Evolutionary conservation across 108 stramenopile species (phyloP), one percentile per base, ranked within the genome.

Genomic region (Chaetoceros tenuissimus): DNA sequence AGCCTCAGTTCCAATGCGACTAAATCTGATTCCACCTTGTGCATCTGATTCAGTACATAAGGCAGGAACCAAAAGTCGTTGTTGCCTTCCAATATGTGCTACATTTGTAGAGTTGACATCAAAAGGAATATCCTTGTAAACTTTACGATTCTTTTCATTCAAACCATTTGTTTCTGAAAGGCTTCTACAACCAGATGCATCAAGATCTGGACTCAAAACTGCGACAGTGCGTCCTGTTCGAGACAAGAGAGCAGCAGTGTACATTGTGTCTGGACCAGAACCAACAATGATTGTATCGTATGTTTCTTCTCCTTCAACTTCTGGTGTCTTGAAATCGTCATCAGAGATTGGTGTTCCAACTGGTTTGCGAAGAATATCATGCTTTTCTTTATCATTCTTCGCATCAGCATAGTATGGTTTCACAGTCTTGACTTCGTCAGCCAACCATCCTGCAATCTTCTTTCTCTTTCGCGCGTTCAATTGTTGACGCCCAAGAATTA

Each of bases 21-120:
- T 78, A 63, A 94, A 90, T 29, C 92, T 80, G 17, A 94, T 64
- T 20, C 92, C 92, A 25, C 92, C 92, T 48, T 88, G 88, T 31
- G 34, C 58, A 49, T 94, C 92, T 0, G 80, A 75, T 0, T 59
- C 55, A 13, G 83, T 86, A 28, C 70, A 67, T 20, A 90, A 56
- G 3, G 88, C 92, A 5, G 92, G 88, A 3, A 82, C 85, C 68
- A 94, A 58, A 3, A 84, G 25, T n/a, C 59, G 28, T 57, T 88
- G 86, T 48, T 83, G 77, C 51, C 59, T 59, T 18, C 67, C 59
- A n/a, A 84, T 24, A 25, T 72, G 75, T 8, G 82, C 20, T 47
- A 87, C 57, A 58, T 81, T 76, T 19, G 59, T 60, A 18, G 53
- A 48, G 1, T 79, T 62, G 19, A 89, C 54, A 59, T 93, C 92